Conservation (phyloP, 2,329 filamentous ascomycete genomes). For the Lecanosticta acicola region DNA sequence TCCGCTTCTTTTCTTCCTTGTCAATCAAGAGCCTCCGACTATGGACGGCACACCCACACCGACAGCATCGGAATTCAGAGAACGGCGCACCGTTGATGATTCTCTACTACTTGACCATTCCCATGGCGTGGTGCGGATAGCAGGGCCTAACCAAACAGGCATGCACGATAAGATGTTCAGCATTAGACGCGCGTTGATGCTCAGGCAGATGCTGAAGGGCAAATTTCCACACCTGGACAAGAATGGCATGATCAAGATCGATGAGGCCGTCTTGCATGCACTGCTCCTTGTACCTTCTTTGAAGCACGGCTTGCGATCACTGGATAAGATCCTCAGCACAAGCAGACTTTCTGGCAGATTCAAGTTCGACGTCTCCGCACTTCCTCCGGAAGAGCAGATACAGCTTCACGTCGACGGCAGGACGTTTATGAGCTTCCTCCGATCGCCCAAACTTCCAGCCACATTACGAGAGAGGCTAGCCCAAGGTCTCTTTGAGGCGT, state of each 20-base stretch:
- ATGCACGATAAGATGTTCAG: slow-evolving; percentile 28
- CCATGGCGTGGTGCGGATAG: slow-evolving; percentile 30
- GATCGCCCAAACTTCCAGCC: slow-evolving; percentile 30
- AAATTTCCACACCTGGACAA: slow-evolving; percentile 29
- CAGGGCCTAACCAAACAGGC: slow-evolving; percentile 28
- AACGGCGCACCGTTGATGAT: slow-evolving; percentile 21
- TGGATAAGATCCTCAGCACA: slow-evolving; percentile 33
- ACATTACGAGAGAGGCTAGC: slow-evolving; percentile 32
- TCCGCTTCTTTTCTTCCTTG: slow-evolving; percentile 30
- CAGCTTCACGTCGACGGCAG: slow-evolving; percentile 32
- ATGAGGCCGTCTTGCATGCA: slow-evolving; percentile 33
- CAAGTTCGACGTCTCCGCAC: slow-evolving; percentile 31
- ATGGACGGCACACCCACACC: slow-evolving; percentile 26
- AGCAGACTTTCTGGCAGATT: slow-evolving; percentile 28
- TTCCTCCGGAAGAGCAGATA: slow-evolving; percentile 34
- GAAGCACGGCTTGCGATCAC: slow-evolving; percentile 31
- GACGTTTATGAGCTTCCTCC: slow-evolving; percentile 32
- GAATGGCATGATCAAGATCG: slow-evolving; percentile 29
- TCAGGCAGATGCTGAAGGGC: slow-evolving; percentile 29
- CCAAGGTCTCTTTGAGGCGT: slow-evolving; percentile 31
- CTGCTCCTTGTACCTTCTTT: slow-evolving; percentile 31
- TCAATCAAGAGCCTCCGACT: slow-evolving; percentile 26
- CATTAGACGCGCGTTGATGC: slow-evolving; percentile 31
- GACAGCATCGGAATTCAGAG: slow-evolving; percentile 19
- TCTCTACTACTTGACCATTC: slow-evolving; percentile 29